These are phyloP conservation scores for Fusarium palustre DNA, from an alignment of 2,329 filamentous ascomycete species.

Conservation along the genomic window DNA sequence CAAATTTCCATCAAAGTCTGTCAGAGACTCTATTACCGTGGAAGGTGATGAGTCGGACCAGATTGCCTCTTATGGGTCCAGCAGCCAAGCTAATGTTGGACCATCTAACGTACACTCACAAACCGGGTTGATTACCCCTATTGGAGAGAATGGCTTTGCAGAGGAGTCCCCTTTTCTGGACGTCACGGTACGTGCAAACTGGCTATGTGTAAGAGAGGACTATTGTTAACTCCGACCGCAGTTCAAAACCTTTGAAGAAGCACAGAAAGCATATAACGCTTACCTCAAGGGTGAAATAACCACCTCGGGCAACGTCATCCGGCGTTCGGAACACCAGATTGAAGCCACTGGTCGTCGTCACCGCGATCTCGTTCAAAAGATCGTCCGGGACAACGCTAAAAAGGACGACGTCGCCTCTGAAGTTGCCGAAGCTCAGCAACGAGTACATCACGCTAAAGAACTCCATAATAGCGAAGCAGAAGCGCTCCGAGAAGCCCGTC, in stretches of 20 bases:
- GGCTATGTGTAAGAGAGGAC: neutral
- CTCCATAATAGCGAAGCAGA: neutral
- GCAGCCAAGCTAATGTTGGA: neutral
- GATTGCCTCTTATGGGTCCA: neutral
- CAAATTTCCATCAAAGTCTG: neutral
- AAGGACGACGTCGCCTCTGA: neutral
- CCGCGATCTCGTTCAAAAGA: neutral
- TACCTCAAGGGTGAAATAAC: neutral
- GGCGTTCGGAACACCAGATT: neutral
- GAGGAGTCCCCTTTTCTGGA: neutral
- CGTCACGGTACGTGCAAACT: neutral
- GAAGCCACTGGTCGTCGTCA: neutral
- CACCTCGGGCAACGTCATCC: neutral
- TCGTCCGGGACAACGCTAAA: rapidly evolving
- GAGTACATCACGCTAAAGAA: rapidly evolving
- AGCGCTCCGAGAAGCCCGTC: neutral
- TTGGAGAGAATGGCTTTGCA: neutral
- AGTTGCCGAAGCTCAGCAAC: neutral
- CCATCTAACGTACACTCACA: neutral
- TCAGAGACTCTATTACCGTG: neutral
- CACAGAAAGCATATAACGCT: neutral
- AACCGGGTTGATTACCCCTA: neutral
- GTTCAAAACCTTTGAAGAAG: neutral
- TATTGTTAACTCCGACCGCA: neutral
- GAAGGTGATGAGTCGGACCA: neutral